Base-by-base conservation (phyloP, 805 yeast genomes). In the Millerozyma acaciae region DNA sequence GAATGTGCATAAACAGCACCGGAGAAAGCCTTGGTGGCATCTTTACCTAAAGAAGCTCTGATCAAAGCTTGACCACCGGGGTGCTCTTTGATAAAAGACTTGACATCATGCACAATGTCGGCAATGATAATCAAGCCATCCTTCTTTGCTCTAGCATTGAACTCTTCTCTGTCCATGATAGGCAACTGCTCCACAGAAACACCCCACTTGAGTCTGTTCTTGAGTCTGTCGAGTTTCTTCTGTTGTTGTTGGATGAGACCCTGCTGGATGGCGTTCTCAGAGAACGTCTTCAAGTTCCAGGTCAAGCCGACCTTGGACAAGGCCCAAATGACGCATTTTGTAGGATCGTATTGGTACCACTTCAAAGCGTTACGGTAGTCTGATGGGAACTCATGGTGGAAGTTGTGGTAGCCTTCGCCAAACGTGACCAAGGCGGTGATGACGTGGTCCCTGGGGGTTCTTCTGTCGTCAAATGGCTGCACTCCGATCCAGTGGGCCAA, bases 381-480 rank as follows among this genome's bases (percentile, higher is more conserved):
- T 13, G 85, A 75, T 50, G 94, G 93, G 73, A 84, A 84, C 68
- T 84, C 94, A 58, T 84, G 94, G 60, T 84, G 94, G 78, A 84
- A 84, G 64, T 84, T 84, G 54, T 84, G 93, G 70, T 84, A 83
- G 43, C 94, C 94, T 64, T 84, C 94, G 60, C 94, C 94, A 51
- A 84, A 83, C 0, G 94, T 84, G 38, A 83, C 87, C 39, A 84
- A 64, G 4, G 93, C 93, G 32, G 93, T 83, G 42, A 84, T 51
- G 54, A 78, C 75, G 59, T 83, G 88, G 61, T 84, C 90, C 63
- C 93, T 74, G 47, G 93, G 93, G 21, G 90, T 82, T 74, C 89
- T 78, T 64, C 84, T 76, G 57, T 84, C 90, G 57, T 84, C 94
- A 44, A 84, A 84, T 29, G 94, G 93, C 60, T 84, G 94, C 36